Percentiles rank a stretch among this genome's conserved stretches.
These are phyloP conservation scores for Colletotrichum agaves DNA, from an alignment of 2,329 filamentous ascomycete species.

Conservation along the genomic window DNA sequence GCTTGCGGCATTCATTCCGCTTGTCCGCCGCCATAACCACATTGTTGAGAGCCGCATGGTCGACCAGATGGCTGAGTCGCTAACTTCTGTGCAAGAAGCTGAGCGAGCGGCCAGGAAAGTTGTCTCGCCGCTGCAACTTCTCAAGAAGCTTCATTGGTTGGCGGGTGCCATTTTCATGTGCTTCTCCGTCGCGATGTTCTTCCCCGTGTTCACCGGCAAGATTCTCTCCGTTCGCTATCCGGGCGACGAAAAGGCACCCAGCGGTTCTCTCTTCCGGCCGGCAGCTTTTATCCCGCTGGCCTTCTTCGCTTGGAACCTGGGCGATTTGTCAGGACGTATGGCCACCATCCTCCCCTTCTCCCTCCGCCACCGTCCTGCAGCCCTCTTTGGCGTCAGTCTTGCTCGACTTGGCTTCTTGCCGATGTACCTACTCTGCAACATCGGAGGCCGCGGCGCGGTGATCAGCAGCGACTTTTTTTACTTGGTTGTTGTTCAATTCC, in stretches of 20 bases:
- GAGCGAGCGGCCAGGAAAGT: constrained; percentile 62
- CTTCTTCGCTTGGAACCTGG: constrained; percentile 93
- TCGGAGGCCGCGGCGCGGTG: constrained; percentile 78
- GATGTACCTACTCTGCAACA: constrained; percentile 90
- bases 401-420: constrained; percentile 79
- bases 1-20: constrained; percentile 78
- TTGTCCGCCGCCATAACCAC: constrained; percentile 70
- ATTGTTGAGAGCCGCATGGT: constrained; percentile 62
- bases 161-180: constrained; percentile 81
- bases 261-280: constrained; percentile 70
- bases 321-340: constrained; percentile 83
- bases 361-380: constrained; percentile 69
- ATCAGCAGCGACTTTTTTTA: constrained; percentile 90
- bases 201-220: constrained; percentile 87
- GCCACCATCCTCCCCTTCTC: constrained; percentile 68
- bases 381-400: constrained; percentile 75
- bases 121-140: constrained; percentile 70
- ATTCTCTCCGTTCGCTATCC: constrained; percentile 56
- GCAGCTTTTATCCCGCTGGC: constrained; percentile 87
- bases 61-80: constrained; percentile 60
- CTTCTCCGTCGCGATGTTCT: constrained; percentile 91
- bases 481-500: constrained; percentile 81
- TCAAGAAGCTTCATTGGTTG: constrained; percentile 82
- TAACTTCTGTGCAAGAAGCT: constrained; percentile 62
- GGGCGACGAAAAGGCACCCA: constrained; percentile 42